phyloP scores from a whole-genome alignment of 805 yeast species.

The Candida anglica region DNA sequence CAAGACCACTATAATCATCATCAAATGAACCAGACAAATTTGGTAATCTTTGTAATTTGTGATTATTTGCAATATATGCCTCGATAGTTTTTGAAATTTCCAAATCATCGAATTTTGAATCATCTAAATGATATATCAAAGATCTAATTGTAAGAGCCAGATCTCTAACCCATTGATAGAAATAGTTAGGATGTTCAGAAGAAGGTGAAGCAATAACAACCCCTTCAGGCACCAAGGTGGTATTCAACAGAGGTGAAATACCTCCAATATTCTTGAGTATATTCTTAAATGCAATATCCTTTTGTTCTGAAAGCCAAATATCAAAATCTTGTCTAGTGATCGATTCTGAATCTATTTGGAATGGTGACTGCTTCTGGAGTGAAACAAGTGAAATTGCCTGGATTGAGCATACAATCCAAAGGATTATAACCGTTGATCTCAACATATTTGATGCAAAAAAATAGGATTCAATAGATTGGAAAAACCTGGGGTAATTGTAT shows the following conservation, averaged over 20 bases:
- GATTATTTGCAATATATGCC: constrained; percentile 58
- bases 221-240: constrained; percentile 49
- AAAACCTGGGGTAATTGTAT: neutral
- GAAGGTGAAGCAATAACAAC: constrained; percentile 87
- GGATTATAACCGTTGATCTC: too few species aligned
- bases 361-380: too few species aligned
- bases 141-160: constrained; percentile 76
- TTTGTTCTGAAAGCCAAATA: constrained; percentile 46
- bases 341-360: neutral
- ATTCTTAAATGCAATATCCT: constrained; percentile 36
- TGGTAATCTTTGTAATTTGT: constrained; percentile 55
- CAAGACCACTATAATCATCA: constrained; percentile 53
- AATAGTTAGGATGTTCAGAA: constrained; percentile 66
- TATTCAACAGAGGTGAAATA: constrained; percentile 22
- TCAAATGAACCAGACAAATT: constrained; percentile 67
- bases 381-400: neutral
- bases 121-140: constrained; percentile 52
- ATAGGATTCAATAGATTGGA: neutral
- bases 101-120: constrained; percentile 18
- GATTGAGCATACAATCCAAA: neutral
- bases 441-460: neutral
- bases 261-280: constrained; percentile 59
- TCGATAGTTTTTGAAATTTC: constrained; percentile 36
- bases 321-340: constrained; percentile 31
- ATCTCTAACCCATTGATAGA: constrained; percentile 88